phyloP scores from a whole-genome alignment of 139 green algal genomes.

The Dunaliella sp. region DNA sequence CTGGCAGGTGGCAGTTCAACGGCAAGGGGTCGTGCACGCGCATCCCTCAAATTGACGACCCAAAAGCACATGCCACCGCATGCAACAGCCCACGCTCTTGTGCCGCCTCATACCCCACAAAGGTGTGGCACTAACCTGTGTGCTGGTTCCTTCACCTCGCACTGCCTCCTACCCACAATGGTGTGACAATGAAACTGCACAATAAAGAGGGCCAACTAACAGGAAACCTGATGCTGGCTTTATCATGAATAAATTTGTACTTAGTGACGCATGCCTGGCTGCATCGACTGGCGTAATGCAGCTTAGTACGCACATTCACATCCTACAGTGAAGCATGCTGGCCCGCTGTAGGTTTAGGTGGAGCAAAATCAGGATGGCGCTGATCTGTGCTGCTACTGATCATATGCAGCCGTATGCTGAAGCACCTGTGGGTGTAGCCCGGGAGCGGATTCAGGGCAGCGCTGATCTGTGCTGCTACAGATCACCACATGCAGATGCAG shows the following conservation, averaged over 20 bases:
- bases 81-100: slow-evolving; percentile 24
- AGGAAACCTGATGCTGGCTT: too few species aligned
- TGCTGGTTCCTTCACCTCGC: background rate
- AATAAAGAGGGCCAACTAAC: too few species aligned
- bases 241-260: too few species aligned
- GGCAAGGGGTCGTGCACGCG: slow-evolving; percentile 24
- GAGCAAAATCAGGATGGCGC: background rate
- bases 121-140: background rate
- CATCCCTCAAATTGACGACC: slow-evolving; percentile 24
- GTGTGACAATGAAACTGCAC: too few species aligned
- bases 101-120: background rate
- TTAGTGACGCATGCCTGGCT: too few species aligned
- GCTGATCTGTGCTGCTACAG: background rate
- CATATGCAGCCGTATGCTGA: background rate
- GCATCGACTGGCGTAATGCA: background rate
- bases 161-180: too few species aligned
- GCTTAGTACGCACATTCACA: background rate
- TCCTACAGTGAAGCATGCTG: background rate
- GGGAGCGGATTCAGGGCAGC: background rate
- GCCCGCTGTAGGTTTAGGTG: background rate
- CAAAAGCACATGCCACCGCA: slow-evolving; percentile 5
- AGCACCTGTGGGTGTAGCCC: background rate
- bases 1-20: slow-evolving; percentile 46
- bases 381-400: too few species aligned
- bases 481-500: too few species aligned